Evolutionary conservation across 306 rosid genomes (phyloP).

Genomic region (Hippophae gyantsensis): DNA sequence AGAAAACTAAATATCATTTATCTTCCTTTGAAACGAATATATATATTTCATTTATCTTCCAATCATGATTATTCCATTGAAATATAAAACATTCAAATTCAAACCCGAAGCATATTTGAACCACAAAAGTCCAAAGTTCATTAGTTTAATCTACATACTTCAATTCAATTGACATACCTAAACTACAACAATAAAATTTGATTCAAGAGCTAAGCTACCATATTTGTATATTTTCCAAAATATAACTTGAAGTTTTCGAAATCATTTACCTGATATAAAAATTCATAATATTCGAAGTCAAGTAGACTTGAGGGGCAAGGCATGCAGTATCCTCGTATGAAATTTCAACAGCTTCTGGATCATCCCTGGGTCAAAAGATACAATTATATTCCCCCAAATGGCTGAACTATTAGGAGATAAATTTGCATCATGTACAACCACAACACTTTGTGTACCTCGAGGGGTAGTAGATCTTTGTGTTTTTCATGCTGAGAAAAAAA

Average conservation of each 20-base stretch:
- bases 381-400: slow-evolving; percentile 9
- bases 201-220: neutral
- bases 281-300: slow-evolving; percentile 84
- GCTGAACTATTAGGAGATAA: slow-evolving; percentile 10
- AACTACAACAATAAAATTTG: neutral
- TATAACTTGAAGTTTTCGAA: neutral
- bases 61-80: no score
- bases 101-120: no score
- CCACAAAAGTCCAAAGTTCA: no score
- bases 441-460: slow-evolving; percentile 45
- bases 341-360: slow-evolving; percentile 75
- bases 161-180: no score
- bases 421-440: neutral
- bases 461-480: slow-evolving; percentile 68
- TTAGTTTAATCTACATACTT: no score
- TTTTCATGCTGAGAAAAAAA: slow-evolving; percentile 55
- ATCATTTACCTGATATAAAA: slow-evolving; percentile 72
- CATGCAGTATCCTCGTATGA: slow-evolving; percentile 56
- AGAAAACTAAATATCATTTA: no score
- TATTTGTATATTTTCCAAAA: neutral
- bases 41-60: no score
- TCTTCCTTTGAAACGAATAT: no score
- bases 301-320: slow-evolving; percentile 70
- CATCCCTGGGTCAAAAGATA: slow-evolving; percentile 54
- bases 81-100: no score